phyloP scores from a whole-genome alignment of 208 protist species.

The Leishmania martiniquensis region DNA sequence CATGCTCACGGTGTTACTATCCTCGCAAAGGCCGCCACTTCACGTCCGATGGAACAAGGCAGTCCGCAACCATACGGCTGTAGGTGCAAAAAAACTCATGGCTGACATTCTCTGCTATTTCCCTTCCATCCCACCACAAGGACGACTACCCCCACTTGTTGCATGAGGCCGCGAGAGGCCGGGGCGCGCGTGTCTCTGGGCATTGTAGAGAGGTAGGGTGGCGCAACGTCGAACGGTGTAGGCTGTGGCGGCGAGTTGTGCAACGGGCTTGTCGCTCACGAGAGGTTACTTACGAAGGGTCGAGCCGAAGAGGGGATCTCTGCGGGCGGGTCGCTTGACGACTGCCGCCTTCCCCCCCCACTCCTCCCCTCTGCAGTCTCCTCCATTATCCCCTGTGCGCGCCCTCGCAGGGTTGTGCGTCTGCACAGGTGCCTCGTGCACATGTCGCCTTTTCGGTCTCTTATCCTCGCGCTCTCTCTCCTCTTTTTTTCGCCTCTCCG shows the following conservation, averaged over 20 bases:
- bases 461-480: background rate
- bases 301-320: background rate
- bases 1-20: background rate
- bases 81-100: background rate
- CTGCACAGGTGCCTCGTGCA: background rate
- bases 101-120: too few relatives aligned
- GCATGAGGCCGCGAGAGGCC: background rate
- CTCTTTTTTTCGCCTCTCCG: background rate
- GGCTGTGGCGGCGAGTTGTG: background rate
- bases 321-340: background rate
- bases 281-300: background rate
- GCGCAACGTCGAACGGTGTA: background rate
- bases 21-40: background rate
- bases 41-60: background rate
- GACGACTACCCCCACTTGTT: background rate
- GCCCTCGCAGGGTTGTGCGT: background rate
- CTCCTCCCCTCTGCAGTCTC: background rate
- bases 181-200: background rate
- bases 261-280: background rate
- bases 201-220: background rate
- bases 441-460: background rate
- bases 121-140: too few relatives aligned
- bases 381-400: background rate
- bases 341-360: too few relatives aligned
- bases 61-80: background rate